Base-by-base conservation (phyloP, 2,329 filamentous ascomycete genomes). In the Paraconiothyrium brasiliense region DNA sequence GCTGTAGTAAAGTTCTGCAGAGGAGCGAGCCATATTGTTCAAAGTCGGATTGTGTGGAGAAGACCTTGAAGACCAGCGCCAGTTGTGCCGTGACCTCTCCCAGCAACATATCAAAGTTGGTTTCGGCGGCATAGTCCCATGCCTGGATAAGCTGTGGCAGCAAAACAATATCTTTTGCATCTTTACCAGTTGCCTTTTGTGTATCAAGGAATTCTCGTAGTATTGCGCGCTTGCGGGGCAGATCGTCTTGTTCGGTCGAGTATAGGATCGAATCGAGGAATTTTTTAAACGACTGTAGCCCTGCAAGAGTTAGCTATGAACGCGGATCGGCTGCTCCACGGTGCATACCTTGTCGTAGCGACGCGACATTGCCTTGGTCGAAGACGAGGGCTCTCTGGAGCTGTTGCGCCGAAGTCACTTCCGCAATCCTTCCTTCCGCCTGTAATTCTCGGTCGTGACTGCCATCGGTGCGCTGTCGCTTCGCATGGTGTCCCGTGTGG, bases 121-220 rank as follows among this genome's bases (percentile, higher is more conserved):
- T 88, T 75, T 92, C 89, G 34, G 89, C 88, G 4, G 92, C 93
- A 80, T 92, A 93, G 51, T 88, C 89, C 94, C 94, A 98, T 61
- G 89, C 93, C 70, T 96, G 91, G 80, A 96, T 91, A 43, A 98
- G 81, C 70, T 97, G 92, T 2, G 86, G 81, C 34, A 98, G 86
- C 68, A 90, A 92, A 27, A 89, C 83, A 7, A 86, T 82, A 57
- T 87, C 84, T 56, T 87, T 85, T 41, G 88, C 87, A 35, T 82
- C 81, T 20, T 78, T 74, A 54, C 78, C 79, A 62, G 78, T 78
- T 20, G 83, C 81, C 61, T 82, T 84, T 72, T 89, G 85, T 48
- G 83, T 81, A 48, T 88, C 85, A 52, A 95, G 86, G 74, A 90
- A 95, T 67, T 92, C 87, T 66, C 84, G 84, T 35, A 94, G 81